phyloP scores from a whole-genome alignment of 108 stramenopile genomes.

The Schizochytrium sp. region DNA sequence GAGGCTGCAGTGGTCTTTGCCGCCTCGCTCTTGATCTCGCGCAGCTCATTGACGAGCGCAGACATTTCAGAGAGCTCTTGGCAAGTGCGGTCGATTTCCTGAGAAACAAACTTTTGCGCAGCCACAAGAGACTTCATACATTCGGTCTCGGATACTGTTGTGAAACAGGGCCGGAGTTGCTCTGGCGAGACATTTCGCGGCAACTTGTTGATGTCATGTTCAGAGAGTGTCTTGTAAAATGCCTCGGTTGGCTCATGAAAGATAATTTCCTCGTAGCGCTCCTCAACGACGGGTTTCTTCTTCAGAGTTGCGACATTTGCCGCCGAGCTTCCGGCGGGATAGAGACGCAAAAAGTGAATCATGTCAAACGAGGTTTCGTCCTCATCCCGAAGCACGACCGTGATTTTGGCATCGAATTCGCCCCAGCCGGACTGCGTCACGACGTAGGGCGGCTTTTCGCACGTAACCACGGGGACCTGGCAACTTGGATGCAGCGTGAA shows the following conservation, averaged over 20 bases:
- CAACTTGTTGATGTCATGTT: neutral
- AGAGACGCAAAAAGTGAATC: constrained; percentile 72
- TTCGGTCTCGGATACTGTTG: neutral
- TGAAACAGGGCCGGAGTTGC: neutral
- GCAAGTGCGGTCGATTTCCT: neutral
- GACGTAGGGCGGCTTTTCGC: constrained; percentile 71
- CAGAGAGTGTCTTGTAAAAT: constrained; percentile 27
- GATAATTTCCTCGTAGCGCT: constrained; percentile 90
- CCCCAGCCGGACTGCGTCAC: constrained; percentile 96
- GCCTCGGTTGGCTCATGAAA: constrained; percentile 59
- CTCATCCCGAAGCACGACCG: constrained; percentile 76
- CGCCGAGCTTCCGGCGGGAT: constrained; percentile 36
- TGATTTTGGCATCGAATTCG: constrained; percentile 89
- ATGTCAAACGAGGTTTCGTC: constrained; percentile 57
- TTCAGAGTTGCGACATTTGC: neutral
- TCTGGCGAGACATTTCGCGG: neutral
- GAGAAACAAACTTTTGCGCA: neutral
- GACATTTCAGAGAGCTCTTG: neutral
- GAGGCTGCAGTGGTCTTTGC: neutral
- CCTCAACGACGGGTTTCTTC: constrained; percentile 70
- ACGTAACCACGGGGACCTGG: constrained; percentile 67
- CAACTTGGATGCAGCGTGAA: constrained; percentile 94
- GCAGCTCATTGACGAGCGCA: neutral
- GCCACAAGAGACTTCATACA: neutral
- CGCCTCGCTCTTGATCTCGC: neutral